Base-by-base conservation (phyloP, 163 green algal genomes). In the Chlorella variabilis region DNA sequence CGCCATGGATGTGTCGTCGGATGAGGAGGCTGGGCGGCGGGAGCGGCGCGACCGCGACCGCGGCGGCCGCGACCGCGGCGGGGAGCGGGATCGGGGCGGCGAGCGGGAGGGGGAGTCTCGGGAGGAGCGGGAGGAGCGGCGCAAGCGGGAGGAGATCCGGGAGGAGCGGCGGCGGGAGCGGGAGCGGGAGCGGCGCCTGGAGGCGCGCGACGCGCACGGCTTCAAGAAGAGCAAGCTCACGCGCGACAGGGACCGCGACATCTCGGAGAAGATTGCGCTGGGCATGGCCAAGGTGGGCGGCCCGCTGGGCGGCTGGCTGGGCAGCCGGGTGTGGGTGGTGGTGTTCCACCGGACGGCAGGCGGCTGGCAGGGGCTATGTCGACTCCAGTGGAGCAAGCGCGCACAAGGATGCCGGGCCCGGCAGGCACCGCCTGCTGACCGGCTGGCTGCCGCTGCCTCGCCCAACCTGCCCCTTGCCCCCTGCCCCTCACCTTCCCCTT, bases 181-280 rank as follows among this genome's bases (percentile, higher is more conserved):
- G 36, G 96, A 99, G 89, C 85, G 95, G 15, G 96, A 99, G 88
- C 84, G 94, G 34, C 88, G 96, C 41, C 87, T 98, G 33, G 96
- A 98, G 77, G 87, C 91, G 8, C 81, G 84, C 33, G 92, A 96
- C 58, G 90, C 89, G n/a, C 86, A 92, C 49, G 93, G 90, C 17
- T 85, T 83, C 71, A 99, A 99, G 91, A 94, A 94, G 84, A 93
- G 82, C 83, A 98, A 98, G 86, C 86, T 98, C 65, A 98, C 96
- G 18, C 91, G 96, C 41, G 96, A 99, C 88, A 83, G 93, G 25
- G 96, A 99, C 80, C 88, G 96, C 34, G 96, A 99, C 84, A 91
- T 99, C 69, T 94, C 88, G 38, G 96, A 99, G 85, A 96, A 95
- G 87, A 91, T 98, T 39, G 94, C 93, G 20, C 85, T 97, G 59